These are phyloP conservation scores for Xylaria digitata DNA, from an alignment of 2,329 filamentous ascomycete genomes.

Conservation along the genomic window DNA sequence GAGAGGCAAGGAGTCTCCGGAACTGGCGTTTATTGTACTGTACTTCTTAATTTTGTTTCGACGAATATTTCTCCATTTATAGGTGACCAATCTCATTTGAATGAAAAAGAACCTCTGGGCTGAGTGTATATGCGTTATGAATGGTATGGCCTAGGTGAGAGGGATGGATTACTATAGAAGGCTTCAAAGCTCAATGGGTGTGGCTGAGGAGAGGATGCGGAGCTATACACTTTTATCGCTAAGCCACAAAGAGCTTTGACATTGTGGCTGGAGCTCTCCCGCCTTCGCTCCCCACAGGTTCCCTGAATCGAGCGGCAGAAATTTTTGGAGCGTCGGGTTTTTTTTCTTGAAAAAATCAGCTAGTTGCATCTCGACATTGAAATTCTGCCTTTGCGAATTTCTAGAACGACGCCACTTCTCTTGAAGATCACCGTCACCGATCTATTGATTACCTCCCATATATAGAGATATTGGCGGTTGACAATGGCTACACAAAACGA, in stretches of 20 bases:
- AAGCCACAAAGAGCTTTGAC: slow-evolving; percentile 21
- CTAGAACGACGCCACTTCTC: slow-evolving; percentile 40
- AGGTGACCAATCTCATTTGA: slow-evolving; percentile 3
- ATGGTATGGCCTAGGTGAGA: neutral
- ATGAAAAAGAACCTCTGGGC: neutral
- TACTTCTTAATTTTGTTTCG: neutral
- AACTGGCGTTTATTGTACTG: slow-evolving; percentile 22
- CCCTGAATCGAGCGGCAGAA: slow-evolving; percentile 41
- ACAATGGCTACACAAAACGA: slow-evolving; percentile 45
- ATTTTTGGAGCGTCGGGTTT: slow-evolving; percentile 49
- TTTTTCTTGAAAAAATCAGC: slow-evolving; percentile 29
- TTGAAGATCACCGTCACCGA: slow-evolving; percentile 39
- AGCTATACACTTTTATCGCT: neutral
- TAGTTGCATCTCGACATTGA: slow-evolving; percentile 32
- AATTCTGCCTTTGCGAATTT: slow-evolving; percentile 38
- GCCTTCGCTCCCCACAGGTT: slow-evolving; percentile 34
- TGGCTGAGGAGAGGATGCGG: neutral
- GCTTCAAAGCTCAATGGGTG: neutral
- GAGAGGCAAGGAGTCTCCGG: neutral
- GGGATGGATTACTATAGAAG: neutral
- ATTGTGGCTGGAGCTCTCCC: slow-evolving; percentile 40
- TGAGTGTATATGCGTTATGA: neutral
- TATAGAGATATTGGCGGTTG: slow-evolving; percentile 41
- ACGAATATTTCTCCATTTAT: neutral
- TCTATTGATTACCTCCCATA: slow-evolving; percentile 32